These are phyloP conservation scores for Conticribra weissflogii DNA, from an alignment of 108 stramenopile species.

Conservation along the genomic window DNA sequence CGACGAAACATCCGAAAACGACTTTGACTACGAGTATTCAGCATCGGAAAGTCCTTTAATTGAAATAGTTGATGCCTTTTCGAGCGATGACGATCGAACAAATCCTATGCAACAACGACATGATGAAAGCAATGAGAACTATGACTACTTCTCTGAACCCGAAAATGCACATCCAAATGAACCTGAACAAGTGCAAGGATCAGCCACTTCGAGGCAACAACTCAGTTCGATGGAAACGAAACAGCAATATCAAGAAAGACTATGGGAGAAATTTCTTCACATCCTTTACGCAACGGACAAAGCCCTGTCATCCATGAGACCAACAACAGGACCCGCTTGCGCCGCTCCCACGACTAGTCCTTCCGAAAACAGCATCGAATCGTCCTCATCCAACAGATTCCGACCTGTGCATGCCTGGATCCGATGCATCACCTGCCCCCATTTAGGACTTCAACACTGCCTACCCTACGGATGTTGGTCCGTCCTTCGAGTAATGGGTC, in stretches of 20 bases:
- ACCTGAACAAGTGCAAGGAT: neutral
- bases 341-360: neutral
- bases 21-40: neutral
- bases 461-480: constrained; percentile 37
- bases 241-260: constrained; percentile 10
- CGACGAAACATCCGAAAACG: constrained; percentile 8
- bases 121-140: neutral
- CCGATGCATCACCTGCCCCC: constrained; percentile 26
- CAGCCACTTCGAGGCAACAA: neutral
- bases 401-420: constrained; percentile 40
- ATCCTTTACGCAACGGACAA: constrained; percentile 31
- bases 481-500: constrained; percentile 33
- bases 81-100: constrained; percentile 17
- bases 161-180: constrained; percentile 4
- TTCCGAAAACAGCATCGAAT: neutral
- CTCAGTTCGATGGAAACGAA: constrained; percentile 3
- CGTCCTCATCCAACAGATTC: constrained; percentile 4
- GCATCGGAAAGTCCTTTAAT: constrained; percentile 33
- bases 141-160: constrained; percentile 5
- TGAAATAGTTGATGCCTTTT: constrained; percentile 42
- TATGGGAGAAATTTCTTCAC: constrained; percentile 35
- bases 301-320: neutral
- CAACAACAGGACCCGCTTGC: neutral
- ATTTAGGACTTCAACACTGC: constrained; percentile 38
- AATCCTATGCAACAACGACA: neutral